phyloP scores from a whole-genome alignment of 2,329 filamentous ascomycete genomes.

The Pseudogymnoascus sp. region DNA sequence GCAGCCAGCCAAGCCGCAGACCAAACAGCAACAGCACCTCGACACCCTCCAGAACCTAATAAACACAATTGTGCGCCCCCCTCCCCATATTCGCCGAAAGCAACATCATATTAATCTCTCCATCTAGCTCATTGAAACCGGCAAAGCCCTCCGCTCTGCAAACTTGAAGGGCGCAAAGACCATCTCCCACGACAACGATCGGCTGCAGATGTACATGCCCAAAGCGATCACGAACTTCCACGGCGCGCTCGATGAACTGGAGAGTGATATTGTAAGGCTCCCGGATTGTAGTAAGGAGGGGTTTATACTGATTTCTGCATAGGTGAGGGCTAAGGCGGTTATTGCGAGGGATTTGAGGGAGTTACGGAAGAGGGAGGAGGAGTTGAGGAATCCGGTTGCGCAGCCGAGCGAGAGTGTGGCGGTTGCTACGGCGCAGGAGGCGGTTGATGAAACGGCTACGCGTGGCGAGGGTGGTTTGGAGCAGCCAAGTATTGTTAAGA shows the following conservation, averaged over 20 bases:
- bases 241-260: conserved; percentile 46
- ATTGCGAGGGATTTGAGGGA: conserved; percentile 45
- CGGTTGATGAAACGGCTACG: background rate
- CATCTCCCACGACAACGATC: conserved; percentile 21
- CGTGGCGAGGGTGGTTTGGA: background rate
- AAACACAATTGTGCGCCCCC: conserved; percentile 41
- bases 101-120: background rate
- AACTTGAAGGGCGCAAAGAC: conserved; percentile 38
- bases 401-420: background rate
- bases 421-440: background rate
- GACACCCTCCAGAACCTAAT: conserved; percentile 43
- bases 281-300: background rate
- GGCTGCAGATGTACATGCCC: conserved; percentile 22
- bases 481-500: background rate
- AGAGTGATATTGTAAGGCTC: conserved; percentile 47
- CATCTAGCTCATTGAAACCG: conserved; percentile 48
- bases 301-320: conserved; percentile 9
- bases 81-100: background rate
- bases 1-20: background rate
- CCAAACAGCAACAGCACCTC: conserved; percentile 20
- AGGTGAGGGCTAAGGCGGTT: conserved; percentile 47
- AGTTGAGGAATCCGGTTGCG: conserved; percentile 21
- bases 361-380: conserved; percentile 22
- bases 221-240: conserved; percentile 32
- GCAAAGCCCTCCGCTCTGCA: conserved; percentile 45